phyloP scores from a whole-genome alignment of 2,329 filamentous ascomycete genomes.

The Neoarthrinium moseri region DNA sequence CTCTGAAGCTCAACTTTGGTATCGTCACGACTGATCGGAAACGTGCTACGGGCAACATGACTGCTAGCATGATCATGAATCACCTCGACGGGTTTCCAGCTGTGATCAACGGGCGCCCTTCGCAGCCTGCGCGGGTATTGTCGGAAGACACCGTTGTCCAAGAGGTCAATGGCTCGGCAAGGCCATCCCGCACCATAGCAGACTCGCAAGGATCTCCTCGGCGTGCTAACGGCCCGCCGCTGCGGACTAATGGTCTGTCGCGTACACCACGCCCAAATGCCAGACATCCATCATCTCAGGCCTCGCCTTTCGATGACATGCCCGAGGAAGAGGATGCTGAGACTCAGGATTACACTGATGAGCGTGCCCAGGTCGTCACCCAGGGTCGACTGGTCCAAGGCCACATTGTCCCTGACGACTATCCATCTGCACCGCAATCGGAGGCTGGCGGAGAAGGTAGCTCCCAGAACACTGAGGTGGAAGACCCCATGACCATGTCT shows the following conservation, averaged over 20 bases:
- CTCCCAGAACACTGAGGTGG: constrained; percentile 43
- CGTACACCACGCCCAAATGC: constrained; percentile 27
- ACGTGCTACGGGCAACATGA: constrained; percentile 63
- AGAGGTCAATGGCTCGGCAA: constrained; percentile 25
- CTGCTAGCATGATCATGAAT: constrained; percentile 74
- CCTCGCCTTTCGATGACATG: constrained; percentile 33
- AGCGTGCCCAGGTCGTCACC: constrained; percentile 84
- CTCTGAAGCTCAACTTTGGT: constrained; percentile 94
- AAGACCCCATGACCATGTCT: constrained; percentile 80
- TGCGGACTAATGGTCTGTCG: constrained; percentile 24
- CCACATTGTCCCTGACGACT: constrained; percentile 93
- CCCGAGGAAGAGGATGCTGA: constrained; percentile 36
- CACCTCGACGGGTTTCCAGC: constrained; percentile 56
- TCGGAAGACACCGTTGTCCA: constrained; percentile 17
- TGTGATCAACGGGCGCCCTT: constrained; percentile 24
- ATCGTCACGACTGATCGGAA: constrained; percentile 86
- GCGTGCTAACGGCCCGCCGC: constrained; percentile 29
- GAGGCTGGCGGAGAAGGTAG: constrained; percentile 62
- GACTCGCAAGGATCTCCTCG: constrained; percentile 45
- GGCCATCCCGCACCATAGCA: constrained; percentile 27
- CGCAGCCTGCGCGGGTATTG: constrained; percentile 19
- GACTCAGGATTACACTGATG: constrained; percentile 65
- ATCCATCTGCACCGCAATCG: constrained; percentile 73
- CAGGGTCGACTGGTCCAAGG: constrained; percentile 89
- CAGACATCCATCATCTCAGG: constrained; percentile 30